Base-by-base conservation (phyloP, 371 early-diverging fungal species). In the Blakeslea trispora region DNA sequence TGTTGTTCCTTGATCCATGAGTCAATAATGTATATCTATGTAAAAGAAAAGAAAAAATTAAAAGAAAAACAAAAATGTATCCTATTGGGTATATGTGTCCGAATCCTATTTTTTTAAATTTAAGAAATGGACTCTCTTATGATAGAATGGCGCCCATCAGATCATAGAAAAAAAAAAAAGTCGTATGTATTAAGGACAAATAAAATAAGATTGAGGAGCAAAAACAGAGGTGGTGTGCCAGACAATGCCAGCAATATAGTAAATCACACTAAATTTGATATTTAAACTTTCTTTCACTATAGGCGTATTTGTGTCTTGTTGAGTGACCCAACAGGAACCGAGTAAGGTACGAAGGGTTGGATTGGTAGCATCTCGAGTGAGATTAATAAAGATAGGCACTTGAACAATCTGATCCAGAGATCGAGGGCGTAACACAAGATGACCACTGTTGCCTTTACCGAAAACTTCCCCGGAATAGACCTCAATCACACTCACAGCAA, bases 191-290 rank as follows among this genome's bases (percentile, higher is more conserved):
- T 43, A 43, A 43, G 21, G 43, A 43, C 43, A 43, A 9, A 17
- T 3, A 17, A 43, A 43, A 43, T 14, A 43, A 1, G 17, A 43
- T 8, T 43, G 21, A 3, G 21, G 17, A 14, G 17, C 8, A 43
- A 43, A 43, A 1, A 19, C 43, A 7, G 17, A 21, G 2, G 37
- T 37, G 3, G 37, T 37, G 3, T 55, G 55, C 70, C 74, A 66
- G 5, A 51, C 58, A 28, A 73, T 56, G 5, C 74, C 74, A 41
- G 59, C 48, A 44, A 73, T 69, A 42, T 63, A 56, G 47, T 69
- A 60, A 9, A 57, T 53, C 31, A 73, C 39, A 9, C 59, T 37
- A 54, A 73, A 73, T 6, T 43, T 51, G 5, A 67, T 51, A 49
- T 61, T 56, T 8, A 69, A 37, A 5, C 60, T 37, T 31, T 61